Percentiles rank a stretch among this genome's conserved stretches.
Evolutionary conservation across 495 filamentous ascomycete species (phyloP).

Genomic region (Xylaria flabelliformis): DNA sequence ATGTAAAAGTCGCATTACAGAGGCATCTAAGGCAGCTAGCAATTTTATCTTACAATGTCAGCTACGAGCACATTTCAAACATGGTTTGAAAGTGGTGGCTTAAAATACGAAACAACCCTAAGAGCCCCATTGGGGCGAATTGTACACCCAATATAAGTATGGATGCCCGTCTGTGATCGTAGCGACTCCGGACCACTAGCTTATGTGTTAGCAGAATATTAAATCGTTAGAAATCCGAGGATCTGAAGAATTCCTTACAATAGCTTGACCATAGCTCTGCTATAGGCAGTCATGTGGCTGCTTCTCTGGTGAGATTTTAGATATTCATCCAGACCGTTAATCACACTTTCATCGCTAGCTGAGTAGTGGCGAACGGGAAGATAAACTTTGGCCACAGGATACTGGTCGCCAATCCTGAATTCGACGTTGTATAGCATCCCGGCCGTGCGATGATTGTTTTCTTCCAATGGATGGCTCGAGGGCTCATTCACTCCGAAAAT

Average conservation of each 20-base stretch:
- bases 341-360: slow-evolving; percentile 28
- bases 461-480: slow-evolving; percentile 20
- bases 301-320: neutral
- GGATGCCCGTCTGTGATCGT: slow-evolving; percentile 15
- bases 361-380: slow-evolving; percentile 44
- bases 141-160: slow-evolving; percentile 37
- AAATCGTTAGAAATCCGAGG: neutral
- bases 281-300: neutral
- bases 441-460: slow-evolving; percentile 39
- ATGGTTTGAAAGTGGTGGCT: neutral
- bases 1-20: too few relatives aligned
- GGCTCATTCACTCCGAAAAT: slow-evolving; percentile 15
- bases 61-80: neutral
- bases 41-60: neutral
- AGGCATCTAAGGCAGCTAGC: neutral
- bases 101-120: slow-evolving; percentile 35
- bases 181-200: neutral
- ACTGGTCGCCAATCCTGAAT: slow-evolving; percentile 31
- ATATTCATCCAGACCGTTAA: neutral
- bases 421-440: slow-evolving; percentile 50
- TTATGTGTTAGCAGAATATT: neutral
- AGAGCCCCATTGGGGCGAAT: slow-evolving; percentile 31
- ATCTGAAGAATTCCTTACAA: neutral
- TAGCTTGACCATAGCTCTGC: neutral
- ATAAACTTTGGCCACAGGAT: slow-evolving; percentile 46